Percentiles rank a stretch among this genome's conserved stretches.
Conservation (phyloP, 805 yeast species). For the Candida loeiensis region DNA sequence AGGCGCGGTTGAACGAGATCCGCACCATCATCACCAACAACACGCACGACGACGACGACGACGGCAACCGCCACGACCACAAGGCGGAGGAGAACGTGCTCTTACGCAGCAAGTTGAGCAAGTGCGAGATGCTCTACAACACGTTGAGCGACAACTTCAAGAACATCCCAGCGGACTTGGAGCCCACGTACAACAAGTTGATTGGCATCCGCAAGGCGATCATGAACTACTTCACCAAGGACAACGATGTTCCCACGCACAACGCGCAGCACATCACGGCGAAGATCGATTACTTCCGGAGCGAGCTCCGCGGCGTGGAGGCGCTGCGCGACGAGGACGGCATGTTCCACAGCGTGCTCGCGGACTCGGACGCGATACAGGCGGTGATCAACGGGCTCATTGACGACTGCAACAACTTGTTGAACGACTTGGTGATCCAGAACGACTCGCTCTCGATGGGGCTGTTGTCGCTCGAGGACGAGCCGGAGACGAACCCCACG, state of each 20-base stretch:
- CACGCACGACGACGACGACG: conserved; percentile 11
- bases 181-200: conserved; percentile 51
- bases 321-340: conserved; percentile 52
- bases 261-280: conserved; percentile 10
- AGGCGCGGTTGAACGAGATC: conserved; percentile 69
- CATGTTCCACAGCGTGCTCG: conserved; percentile 35
- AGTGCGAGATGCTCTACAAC: conserved; percentile 56
- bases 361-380: conserved; percentile 27
- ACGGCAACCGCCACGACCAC: conserved; percentile 14
- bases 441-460: conserved; percentile 25
- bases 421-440: conserved; percentile 61
- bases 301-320: conserved; percentile 27
- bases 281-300: conserved; percentile 20
- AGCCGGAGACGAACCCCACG: conserved; percentile 11
- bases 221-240: conserved; percentile 26
- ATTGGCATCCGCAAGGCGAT: conserved; percentile 61
- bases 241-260: conserved; percentile 3
- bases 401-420: conserved; percentile 77
- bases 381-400: conserved; percentile 66
- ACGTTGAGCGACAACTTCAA: conserved; percentile 52
- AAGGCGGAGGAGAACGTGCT: conserved; percentile 52
- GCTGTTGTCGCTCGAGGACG: conserved; percentile 20
- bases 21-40: conserved; percentile 47
- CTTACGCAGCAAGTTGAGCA: conserved; percentile 60
- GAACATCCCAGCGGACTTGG: conserved; percentile 39